These are phyloP conservation scores for Gomphus bonarii DNA, from an alignment of 1,284 basidiomycete species.

Conservation along the genomic window DNA sequence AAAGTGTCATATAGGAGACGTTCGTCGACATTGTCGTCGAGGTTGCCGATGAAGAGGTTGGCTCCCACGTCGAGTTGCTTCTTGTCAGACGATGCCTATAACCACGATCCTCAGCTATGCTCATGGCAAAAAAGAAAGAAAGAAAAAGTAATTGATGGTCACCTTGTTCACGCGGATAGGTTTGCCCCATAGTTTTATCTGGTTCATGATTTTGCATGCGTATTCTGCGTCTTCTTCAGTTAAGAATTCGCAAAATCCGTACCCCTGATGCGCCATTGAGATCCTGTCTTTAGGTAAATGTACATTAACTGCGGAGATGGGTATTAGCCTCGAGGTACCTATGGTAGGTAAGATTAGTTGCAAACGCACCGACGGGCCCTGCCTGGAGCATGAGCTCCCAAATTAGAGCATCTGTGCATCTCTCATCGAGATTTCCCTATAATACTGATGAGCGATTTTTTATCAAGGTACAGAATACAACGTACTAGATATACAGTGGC, in stretches of 20 bases:
- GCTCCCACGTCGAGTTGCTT: slow-evolving; percentile 98
- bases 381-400: slow-evolving; percentile 99
- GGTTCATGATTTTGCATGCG: slow-evolving; percentile 99
- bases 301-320: slow-evolving; percentile 69
- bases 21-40: slow-evolving; percentile 94
- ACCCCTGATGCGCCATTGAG: slow-evolving; percentile 96
- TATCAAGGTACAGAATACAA: slow-evolving; percentile 1
- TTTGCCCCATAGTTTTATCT: slow-evolving; percentile 98
- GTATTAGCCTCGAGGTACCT: slow-evolving; percentile 8
- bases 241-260: slow-evolving; percentile 98
- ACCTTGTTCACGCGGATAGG: slow-evolving; percentile 98
- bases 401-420: slow-evolving; percentile 86
- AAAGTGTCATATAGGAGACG: slow-evolving; percentile 91
- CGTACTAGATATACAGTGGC: slow-evolving; percentile 87
- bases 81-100: slow-evolving; percentile 86
- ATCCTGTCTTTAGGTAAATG: slow-evolving; percentile 99
- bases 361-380: slow-evolving; percentile 81
- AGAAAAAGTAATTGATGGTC: slow-evolving; percentile 19
- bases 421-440: slow-evolving; percentile 94
- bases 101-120: not conserved
- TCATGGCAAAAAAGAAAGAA: not conserved
- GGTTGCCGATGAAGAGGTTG: slow-evolving; percentile 91
- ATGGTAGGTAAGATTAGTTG: slow-evolving; percentile 1
- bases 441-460: not conserved
- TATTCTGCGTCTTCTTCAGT: slow-evolving; percentile 98